phyloP scores from a whole-genome alignment of 2,329 filamentous ascomycete species.

The Hypomyces rosellus region DNA sequence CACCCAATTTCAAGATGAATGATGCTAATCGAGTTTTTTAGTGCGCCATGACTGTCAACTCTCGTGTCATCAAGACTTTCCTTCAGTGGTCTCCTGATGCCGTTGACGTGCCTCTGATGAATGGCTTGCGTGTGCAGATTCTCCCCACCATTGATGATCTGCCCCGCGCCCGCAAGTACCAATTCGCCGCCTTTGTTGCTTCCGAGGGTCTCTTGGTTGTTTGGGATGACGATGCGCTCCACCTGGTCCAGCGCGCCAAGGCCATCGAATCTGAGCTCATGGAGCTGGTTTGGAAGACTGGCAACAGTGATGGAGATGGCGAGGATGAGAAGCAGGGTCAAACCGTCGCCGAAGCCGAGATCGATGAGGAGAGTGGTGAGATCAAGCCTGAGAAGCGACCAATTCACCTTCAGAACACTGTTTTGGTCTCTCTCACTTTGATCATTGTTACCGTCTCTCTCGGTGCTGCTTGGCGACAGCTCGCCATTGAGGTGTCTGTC shows the following conservation, averaged over 20 bases:
- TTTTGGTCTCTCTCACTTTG: slow-evolving; percentile 61
- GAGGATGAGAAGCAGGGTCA: slow-evolving; percentile 44
- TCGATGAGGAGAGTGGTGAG: slow-evolving; percentile 68
- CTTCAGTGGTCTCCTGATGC: slow-evolving; percentile 66
- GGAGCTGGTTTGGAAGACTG: slow-evolving; percentile 67
- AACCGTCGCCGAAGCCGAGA: slow-evolving; percentile 44
- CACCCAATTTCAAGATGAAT: neutral
- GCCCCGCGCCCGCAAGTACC: slow-evolving; percentile 65
- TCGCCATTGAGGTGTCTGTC: slow-evolving; percentile 62
- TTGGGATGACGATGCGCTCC: slow-evolving; percentile 74
- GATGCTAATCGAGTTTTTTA: slow-evolving; percentile 24
- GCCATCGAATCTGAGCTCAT: slow-evolving; percentile 71
- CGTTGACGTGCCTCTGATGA: slow-evolving; percentile 67
- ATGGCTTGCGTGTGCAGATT: slow-evolving; percentile 71
- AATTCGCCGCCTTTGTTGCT: slow-evolving; percentile 74
- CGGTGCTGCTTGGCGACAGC: slow-evolving; percentile 62
- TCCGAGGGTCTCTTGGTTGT: slow-evolving; percentile 66
- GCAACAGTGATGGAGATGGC: slow-evolving; percentile 47
- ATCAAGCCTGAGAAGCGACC: slow-evolving; percentile 58
- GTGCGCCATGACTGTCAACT: slow-evolving; percentile 77
- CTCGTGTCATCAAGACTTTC: slow-evolving; percentile 71
- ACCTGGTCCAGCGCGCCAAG: slow-evolving; percentile 63
- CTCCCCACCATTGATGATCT: slow-evolving; percentile 66
- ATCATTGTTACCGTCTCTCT: slow-evolving; percentile 59
- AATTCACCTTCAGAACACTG: slow-evolving; percentile 63